A percentile compares a stretch with the other conserved stretches of the same genome.
These are phyloP conservation scores for Fusarium nurragi DNA, from an alignment of 2,329 filamentous ascomycete species.

Conservation along the genomic window DNA sequence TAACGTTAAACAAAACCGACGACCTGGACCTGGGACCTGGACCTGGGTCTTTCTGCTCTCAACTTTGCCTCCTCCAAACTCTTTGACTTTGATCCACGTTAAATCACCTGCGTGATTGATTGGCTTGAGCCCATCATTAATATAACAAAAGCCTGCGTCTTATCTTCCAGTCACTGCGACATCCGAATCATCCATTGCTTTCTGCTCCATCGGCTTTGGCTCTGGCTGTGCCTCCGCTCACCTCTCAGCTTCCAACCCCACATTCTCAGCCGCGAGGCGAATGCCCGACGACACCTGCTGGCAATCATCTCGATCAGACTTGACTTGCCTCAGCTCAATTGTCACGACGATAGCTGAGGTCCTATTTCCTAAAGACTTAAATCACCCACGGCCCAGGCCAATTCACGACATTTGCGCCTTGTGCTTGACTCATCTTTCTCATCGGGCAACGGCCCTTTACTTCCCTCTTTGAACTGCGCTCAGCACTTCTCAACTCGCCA, in stretches of 20 bases:
- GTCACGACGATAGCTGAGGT: slow-evolving; percentile 2
- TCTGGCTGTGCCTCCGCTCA: slow-evolving; percentile 22
- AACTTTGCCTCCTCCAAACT: slow-evolving; percentile 30
- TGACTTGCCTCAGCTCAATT: slow-evolving; percentile 10
- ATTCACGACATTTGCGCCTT: background rate
- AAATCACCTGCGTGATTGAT: background rate
- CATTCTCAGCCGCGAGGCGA: slow-evolving; percentile 17
- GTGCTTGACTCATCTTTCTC: background rate
- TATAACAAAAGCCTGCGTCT: background rate
- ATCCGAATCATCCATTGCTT: background rate
- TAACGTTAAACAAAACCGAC: background rate
- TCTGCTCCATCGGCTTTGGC: slow-evolving; percentile 8
- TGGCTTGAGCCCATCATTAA: background rate
- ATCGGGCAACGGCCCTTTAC: slow-evolving; percentile 11
- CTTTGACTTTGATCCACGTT: background rate
- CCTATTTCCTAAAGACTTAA: background rate
- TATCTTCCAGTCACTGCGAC: background rate
- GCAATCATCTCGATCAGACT: slow-evolving; percentile 11
- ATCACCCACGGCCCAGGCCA: background rate
- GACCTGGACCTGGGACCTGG: too few species aligned
- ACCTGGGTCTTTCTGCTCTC: slow-evolving; percentile 17
- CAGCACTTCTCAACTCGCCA: background rate
- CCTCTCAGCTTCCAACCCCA: slow-evolving; percentile 31
- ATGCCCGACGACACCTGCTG: slow-evolving; percentile 30
- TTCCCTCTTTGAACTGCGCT: background rate